Percentiles rank a stretch among this genome's conserved stretches.
phyloP scores from a whole-genome alignment of 805 yeast genomes.

The Starmerella ratchasimensis region DNA sequence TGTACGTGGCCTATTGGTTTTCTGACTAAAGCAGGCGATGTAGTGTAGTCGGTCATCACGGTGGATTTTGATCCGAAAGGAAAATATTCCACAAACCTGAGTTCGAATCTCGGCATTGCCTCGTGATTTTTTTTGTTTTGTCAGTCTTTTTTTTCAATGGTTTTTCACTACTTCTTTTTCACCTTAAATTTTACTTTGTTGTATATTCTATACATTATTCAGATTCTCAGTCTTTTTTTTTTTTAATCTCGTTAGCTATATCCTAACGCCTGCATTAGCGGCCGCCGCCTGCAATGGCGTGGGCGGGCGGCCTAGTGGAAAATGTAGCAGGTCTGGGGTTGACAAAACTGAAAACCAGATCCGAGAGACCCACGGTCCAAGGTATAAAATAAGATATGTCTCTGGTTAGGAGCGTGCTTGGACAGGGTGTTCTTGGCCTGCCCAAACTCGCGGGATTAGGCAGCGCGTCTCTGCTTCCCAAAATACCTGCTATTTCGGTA shows the following conservation, averaged over 20 bases:
- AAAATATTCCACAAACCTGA: constrained; percentile 16
- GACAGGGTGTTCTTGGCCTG: constrained; percentile 1
- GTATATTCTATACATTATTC: too few relatives aligned
- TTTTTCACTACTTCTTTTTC: not conserved
- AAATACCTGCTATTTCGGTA: not conserved
- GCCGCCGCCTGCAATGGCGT: too few relatives aligned
- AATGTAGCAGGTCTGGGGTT: not conserved
- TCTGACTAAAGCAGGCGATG: constrained; percentile 3
- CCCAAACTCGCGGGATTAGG: not conserved
- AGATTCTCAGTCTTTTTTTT: too few relatives aligned
- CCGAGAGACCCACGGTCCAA: too few relatives aligned
- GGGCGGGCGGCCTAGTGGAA: too few relatives aligned
- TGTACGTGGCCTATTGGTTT: constrained; percentile 5
- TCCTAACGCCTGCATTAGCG: too few relatives aligned
- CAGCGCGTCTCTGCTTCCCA: not conserved
- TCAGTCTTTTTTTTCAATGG: not conserved
- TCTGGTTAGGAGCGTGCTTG: constrained; percentile 11
- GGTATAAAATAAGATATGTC: constrained; percentile 3
- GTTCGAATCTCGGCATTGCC: constrained; percentile 22
- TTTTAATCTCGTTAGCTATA: too few relatives aligned
- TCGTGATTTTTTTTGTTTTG: constrained; percentile 7
- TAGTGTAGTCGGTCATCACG: constrained; percentile 15
- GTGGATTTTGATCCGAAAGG: constrained; percentile 11
- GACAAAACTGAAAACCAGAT: constrained; percentile 1
- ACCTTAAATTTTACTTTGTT: not conserved